Percentiles rank a stretch among this genome's conserved stretches.
Evolutionary conservation across 2,329 filamentous ascomycete species (phyloP).

Genomic region (Aspergillus bombycis): DNA sequence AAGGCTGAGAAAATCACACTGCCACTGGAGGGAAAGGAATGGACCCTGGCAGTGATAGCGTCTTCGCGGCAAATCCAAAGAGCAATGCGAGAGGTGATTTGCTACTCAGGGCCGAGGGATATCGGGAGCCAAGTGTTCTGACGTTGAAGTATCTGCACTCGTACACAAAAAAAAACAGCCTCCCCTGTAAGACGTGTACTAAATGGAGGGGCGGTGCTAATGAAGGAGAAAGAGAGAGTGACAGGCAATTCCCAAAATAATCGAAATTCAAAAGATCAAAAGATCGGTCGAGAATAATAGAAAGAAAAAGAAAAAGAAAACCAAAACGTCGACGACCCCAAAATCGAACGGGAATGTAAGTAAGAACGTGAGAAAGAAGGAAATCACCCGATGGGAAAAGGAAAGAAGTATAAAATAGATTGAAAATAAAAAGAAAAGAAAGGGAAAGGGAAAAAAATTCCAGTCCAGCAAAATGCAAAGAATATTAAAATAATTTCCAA

Average conservation of each 20-base stretch:
- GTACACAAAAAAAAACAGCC: constrained; percentile 5
- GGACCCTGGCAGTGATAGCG: constrained; percentile 26
- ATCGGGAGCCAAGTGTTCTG: constrained; percentile 12
- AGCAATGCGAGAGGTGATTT: constrained; percentile 18
- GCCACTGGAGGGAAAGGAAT: constrained; percentile 28
- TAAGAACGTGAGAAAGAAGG: constrained; percentile 23
- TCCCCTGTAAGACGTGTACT: constrained; percentile 13
- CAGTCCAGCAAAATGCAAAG: background rate
- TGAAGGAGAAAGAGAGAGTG: constrained; percentile 1
- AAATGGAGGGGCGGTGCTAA: constrained; percentile 1
- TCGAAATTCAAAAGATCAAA: background rate
- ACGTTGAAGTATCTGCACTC: constrained; percentile 12
- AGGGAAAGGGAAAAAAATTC: background rate
- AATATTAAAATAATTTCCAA: background rate
- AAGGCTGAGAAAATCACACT: constrained; percentile 17
- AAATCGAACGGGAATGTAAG: constrained; percentile 18
- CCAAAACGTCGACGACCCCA: background rate
- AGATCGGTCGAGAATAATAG: background rate
- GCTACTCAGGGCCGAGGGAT: constrained; percentile 14
- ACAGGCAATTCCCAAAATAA: constrained; percentile 1
- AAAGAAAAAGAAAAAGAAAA: constrained; percentile 11
- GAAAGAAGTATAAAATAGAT: constrained; percentile 1
- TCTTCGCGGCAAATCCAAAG: constrained; percentile 28
- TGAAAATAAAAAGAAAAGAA: background rate
- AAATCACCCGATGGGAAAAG: background rate